These are phyloP conservation scores for Rhamnella rubrinervis DNA, from an alignment of 331 rosid species.

Conservation along the genomic window DNA sequence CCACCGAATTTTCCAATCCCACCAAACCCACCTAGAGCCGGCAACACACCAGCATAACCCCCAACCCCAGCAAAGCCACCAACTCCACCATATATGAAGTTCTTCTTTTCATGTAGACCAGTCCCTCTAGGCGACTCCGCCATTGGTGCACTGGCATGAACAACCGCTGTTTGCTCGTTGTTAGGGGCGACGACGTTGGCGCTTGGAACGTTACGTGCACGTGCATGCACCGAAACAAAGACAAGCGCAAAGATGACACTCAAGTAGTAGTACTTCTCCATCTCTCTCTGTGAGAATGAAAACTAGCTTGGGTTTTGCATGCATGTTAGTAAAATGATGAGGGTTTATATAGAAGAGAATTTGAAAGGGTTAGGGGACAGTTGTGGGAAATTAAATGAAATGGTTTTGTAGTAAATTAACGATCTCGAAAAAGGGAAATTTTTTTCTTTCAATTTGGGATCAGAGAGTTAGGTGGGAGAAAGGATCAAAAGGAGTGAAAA, in stretches of 20 bases:
- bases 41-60: constrained; percentile 42
- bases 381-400: constrained; percentile 50
- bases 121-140: constrained; percentile 22
- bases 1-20: constrained; percentile 11
- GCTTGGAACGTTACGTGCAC: constrained; percentile 49
- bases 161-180: constrained; percentile 19
- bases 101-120: constrained; percentile 53
- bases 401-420: not conserved
- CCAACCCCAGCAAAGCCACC: constrained; percentile 67
- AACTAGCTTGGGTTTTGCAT: not conserved
- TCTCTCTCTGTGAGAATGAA: constrained; percentile 2
- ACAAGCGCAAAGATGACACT: constrained; percentile 32
- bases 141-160: constrained; percentile 40
- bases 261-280: constrained; percentile 30
- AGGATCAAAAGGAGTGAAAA: constrained; percentile 47
- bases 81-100: constrained; percentile 54
- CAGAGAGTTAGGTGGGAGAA: constrained; percentile 47
- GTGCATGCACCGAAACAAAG: constrained; percentile 43
- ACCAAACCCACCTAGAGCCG: constrained; percentile 41
- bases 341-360: constrained; percentile 28
- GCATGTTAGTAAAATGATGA: constrained; percentile 12
- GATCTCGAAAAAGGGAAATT: constrained; percentile 42
- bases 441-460: constrained; percentile 27
- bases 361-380: constrained; percentile 33
- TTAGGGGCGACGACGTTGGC: not conserved